Evolutionary conservation across 176 grass and related monocot species (phyloP), one percentile per base, ranked within the genome.

Genomic region (Echinochloa phyllopogon): DNA sequence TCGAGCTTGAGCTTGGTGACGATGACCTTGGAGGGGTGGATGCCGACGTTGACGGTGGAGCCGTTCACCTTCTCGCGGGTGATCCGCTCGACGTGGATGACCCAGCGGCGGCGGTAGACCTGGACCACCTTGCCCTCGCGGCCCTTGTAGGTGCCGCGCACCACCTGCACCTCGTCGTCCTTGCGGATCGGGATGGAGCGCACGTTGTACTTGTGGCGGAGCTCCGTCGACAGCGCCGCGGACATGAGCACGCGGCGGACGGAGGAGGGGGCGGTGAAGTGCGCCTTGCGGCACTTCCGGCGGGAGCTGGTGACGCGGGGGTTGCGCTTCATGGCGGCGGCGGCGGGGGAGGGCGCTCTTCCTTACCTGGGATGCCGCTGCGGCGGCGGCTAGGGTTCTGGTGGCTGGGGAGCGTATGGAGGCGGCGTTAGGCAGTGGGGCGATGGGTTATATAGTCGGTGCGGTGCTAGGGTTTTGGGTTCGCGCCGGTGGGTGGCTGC

Each of bases 41-140:
- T 93, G 50, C 95, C 95, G 1, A 98, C 93, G 83, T 95, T 95
- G 21, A 98, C 93, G 6, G 93, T 98, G 36, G 95, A 95, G 23
- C 95, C 95, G 18, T 98, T 98, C 42, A 98, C 95, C 87, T 98
- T 98, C 93, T 98, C 95, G 10, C 95, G 67, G 67, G 95, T 95
- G 79, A 98, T 95, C 63, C 95, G 57, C 95, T 98, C 95, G 20
- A 98, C 79, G 78, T 98, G 95, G 89, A 98, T 98, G 75, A 98
- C 92, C 95, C 95, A 98, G 74, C 92, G 94, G 82, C 91, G 91
- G 84, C 93, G 93, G 89, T 98, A 98, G 0, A 98, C 95, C 91
- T 98, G 95, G 29, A 98, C 95, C 39, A 98, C 92, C 86, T 98
- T 98, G 8, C 95, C 95, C 82, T 98, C 95, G 0, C 95, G 95